These are phyloP conservation scores for Musa schizocarpa DNA, from an alignment of 176 grass and related monocot genomes.

Conservation along the genomic window DNA sequence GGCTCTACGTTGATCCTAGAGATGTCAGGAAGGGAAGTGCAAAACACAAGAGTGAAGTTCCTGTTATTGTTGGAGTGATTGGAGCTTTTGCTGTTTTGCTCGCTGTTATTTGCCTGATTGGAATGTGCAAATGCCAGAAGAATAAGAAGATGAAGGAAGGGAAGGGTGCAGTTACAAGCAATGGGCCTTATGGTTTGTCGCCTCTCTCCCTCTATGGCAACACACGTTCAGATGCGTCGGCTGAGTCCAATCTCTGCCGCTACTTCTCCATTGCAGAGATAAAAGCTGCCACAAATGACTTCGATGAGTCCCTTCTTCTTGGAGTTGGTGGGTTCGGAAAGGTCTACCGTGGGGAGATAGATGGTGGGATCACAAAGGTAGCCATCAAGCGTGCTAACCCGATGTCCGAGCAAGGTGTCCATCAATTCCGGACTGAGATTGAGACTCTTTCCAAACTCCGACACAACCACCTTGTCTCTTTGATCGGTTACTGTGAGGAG, in stretches of 20 bases:
- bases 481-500: slow-evolving; percentile 71
- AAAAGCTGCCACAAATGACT: slow-evolving; percentile 40
- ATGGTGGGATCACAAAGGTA: slow-evolving; percentile 34
- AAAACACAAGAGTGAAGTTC: not conserved
- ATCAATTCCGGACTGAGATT: slow-evolving; percentile 74
- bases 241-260: slow-evolving; percentile 41
- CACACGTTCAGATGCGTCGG: slow-evolving; percentile 34
- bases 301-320: slow-evolving; percentile 45
- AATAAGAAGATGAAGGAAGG: not conserved
- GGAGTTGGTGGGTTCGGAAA: slow-evolving; percentile 71
- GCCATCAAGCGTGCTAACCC: slow-evolving; percentile 68
- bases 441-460: slow-evolving; percentile 64
- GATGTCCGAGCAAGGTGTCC: slow-evolving; percentile 43
- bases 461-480: slow-evolving; percentile 57
- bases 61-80: slow-evolving; percentile 5
- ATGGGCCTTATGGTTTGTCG: slow-evolving; percentile 20
- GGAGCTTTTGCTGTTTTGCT: slow-evolving; percentile 8
- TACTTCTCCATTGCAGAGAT: slow-evolving; percentile 55
- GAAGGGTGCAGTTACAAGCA: slow-evolving; percentile 16
- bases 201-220: slow-evolving; percentile 27
- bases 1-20: not conserved
- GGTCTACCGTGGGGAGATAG: slow-evolving; percentile 55
- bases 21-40: not conserved
- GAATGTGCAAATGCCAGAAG: slow-evolving; percentile 27
- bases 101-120: slow-evolving; percentile 13